Base-by-base conservation (phyloP, 441 rosid species). In the Geranium incanum region DNA sequence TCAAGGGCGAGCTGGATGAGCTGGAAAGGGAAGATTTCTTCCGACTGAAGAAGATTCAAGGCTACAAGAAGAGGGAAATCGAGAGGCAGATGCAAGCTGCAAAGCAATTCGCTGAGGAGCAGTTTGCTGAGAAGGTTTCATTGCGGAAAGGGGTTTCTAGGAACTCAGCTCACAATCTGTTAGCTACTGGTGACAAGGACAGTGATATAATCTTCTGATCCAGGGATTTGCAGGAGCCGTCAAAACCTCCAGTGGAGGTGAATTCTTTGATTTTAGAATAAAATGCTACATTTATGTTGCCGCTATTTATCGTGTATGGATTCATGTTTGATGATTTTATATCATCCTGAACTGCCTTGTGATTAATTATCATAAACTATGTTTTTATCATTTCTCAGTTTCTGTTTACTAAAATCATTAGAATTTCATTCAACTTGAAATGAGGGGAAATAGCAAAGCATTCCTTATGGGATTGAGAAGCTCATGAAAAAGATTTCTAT, bases 121-220 rank as follows among this genome's bases (percentile, higher is more conserved):
- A 70, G 68, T 70, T 67, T 16, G 78, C 78, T 3, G 78, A 75
- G 74, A 75, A 75, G 74, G 74, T 75, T 41, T 75, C 78, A 15
- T 70, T 75, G 71, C 70, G 43, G 63, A 75, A 75, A 71, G 74
- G 78, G 13, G 64, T 75, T 70, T 75, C 74, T 5, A 13, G 48
- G 16, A 38, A 39, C 21, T 48, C 74, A 7, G 78, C 74, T 33
- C 78, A 75, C 70, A 70, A 75, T 39, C 41, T 75, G 57, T 67
- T 75, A 62, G 66, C 78, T 0, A 65, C 71, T 9, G 43, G 43
- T 50, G 78, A 55, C 68, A 71, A 75, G 68, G 78, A 75, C 11
- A 74, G 57, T 18, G 78, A 75, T 67, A 75, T 75, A 41, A 71
- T 75, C 48, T 75, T 75, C 62, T 75, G 66, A 75, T 15, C 7